phyloP scores from a whole-genome alignment of 257 asterid species.

The Capsicum baccatum region DNA sequence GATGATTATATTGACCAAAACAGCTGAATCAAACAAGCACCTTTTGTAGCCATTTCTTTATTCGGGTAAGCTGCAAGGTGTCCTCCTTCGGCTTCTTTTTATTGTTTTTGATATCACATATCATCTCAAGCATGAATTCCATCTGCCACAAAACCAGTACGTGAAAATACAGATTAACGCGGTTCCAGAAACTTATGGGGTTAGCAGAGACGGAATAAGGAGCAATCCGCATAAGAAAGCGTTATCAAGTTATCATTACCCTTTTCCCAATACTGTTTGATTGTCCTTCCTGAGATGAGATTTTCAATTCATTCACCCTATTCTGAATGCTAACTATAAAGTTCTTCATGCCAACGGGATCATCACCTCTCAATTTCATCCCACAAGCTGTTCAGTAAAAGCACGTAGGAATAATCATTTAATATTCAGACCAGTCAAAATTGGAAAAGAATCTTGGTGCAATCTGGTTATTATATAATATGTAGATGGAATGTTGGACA shows the following conservation, averaged over 20 bases:
- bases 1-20: not conserved
- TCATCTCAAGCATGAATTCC: constrained; percentile 90
- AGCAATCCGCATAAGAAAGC: not conserved
- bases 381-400: constrained; percentile 76
- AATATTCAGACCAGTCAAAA: not conserved
- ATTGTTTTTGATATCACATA: constrained; percentile 94
- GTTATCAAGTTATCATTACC: constrained; percentile 44
- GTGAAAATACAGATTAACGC: not conserved
- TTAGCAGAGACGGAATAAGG: constrained; percentile 15
- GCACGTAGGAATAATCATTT: not conserved
- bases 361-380: constrained; percentile 90
- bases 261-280: constrained; percentile 66
- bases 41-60: constrained; percentile 93
- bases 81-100: constrained; percentile 72
- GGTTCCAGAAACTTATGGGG: not conserved
- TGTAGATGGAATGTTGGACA: not conserved
- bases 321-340: constrained; percentile 76
- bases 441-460: not conserved
- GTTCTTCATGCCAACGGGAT: constrained; percentile 90
- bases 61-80: constrained; percentile 68
- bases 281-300: constrained; percentile 60
- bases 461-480: constrained; percentile 1
- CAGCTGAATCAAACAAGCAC: constrained; percentile 40
- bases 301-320: constrained; percentile 79
- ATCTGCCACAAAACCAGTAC: constrained; percentile 56